Conservation (phyloP, 1,284 basidiomycete species). For the Sparassis latifolia region DNA sequence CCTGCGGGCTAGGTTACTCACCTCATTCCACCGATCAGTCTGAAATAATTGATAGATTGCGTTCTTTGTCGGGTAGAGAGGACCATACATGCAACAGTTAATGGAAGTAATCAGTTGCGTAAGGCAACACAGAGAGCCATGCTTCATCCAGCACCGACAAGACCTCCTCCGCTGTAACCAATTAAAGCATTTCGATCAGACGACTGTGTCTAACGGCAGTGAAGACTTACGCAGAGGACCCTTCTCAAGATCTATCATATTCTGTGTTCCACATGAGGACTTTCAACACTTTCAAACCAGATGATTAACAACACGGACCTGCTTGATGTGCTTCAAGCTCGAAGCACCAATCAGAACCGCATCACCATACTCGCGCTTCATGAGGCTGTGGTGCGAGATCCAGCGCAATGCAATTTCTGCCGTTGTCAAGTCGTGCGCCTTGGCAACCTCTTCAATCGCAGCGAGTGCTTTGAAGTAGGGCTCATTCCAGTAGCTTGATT, state of each 20-base stretch:
- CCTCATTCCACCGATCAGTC: too few relatives aligned
- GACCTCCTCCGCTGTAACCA: conserved; percentile 28
- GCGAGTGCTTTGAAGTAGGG: conserved; percentile 41
- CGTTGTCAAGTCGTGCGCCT: conserved; percentile 37
- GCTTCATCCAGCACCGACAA: conserved; percentile 31
- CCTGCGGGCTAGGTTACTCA: too few relatives aligned
- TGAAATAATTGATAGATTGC: too few relatives aligned
- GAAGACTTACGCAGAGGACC: conserved; percentile 42
- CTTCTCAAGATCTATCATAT: conserved; percentile 49
- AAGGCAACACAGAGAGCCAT: conserved; percentile 28
- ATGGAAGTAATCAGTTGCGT: conserved; percentile 25
- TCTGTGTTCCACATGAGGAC: conserved; percentile 22
- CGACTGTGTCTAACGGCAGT: not conserved
- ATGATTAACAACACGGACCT: too few relatives aligned
- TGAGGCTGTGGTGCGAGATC: conserved; percentile 45
- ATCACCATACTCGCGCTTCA: conserved; percentile 42
- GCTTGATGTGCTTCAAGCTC: conserved; percentile 41
- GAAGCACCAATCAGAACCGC: conserved; percentile 47
- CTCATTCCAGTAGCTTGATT: conserved; percentile 37
- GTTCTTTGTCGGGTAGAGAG: too few relatives aligned
- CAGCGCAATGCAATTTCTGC: conserved; percentile 47
- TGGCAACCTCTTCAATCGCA: conserved; percentile 31
- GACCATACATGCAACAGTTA: conserved; percentile 3
- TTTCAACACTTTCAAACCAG: too few relatives aligned
- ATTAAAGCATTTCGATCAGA: not conserved